phyloP scores from a whole-genome alignment of 441 rosid species.

The Bocquillonia castaneifolia region DNA sequence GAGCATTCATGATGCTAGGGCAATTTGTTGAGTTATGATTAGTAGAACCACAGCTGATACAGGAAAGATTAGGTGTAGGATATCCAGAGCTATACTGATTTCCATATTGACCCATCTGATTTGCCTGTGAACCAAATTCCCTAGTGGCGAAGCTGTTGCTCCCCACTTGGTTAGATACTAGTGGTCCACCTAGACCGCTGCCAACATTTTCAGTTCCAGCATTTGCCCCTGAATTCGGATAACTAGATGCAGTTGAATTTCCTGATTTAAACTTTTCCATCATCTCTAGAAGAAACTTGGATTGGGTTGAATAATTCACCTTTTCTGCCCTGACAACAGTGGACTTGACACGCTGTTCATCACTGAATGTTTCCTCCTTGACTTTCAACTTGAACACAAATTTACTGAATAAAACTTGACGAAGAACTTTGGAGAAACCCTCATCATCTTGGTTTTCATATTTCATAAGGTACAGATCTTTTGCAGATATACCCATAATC shows the following conservation, averaged over 20 bases:
- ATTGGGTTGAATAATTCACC: constrained; percentile 49
- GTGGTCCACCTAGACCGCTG: constrained; percentile 29
- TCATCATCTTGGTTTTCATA: constrained; percentile 62
- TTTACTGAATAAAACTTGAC: constrained; percentile 56
- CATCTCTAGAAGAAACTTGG: constrained; percentile 56
- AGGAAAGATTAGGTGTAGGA: constrained; percentile 29
- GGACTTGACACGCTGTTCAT: constrained; percentile 84
- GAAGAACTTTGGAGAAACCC: constrained; percentile 54
- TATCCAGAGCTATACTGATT: constrained; percentile 37
- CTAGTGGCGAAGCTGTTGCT: constrained; percentile 23
- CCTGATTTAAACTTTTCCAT: constrained; percentile 47
- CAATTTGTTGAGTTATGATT: constrained; percentile 65
- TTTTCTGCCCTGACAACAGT: constrained; percentile 73
- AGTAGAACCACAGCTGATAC: constrained; percentile 52
- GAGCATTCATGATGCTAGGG: constrained; percentile 58
- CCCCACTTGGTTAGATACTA: constrained; percentile 22
- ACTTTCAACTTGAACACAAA: constrained; percentile 78
- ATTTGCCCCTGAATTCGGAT: constrained; percentile 23
- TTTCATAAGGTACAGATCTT: constrained; percentile 61
- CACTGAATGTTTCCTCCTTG: constrained; percentile 80
- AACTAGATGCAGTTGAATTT: constrained; percentile 32
- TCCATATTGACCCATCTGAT: constrained; percentile 43
- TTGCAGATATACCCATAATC: constrained; percentile 78
- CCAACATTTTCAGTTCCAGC: constrained; percentile 31
- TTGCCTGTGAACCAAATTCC: constrained; percentile 33